Conservation (phyloP, 257 asterid genomes). For the Voacanga thouarsii region DNA sequence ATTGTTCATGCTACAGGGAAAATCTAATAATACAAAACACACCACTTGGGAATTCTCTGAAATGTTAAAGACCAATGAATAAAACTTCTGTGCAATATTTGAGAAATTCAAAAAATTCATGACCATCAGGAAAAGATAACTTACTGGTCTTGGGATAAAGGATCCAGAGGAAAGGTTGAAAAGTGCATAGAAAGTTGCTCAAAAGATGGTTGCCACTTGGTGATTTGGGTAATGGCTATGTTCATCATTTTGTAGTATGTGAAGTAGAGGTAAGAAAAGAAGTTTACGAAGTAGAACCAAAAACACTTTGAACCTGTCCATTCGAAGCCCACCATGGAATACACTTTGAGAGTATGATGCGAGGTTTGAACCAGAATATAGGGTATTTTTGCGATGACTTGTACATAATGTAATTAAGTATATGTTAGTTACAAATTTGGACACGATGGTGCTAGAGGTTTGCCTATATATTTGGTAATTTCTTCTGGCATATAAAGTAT, state of each 20-base stretch:
- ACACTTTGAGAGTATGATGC: constrained; percentile 57
- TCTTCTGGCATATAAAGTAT: background rate
- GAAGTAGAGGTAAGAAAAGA: constrained; percentile 73
- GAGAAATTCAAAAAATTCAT: background rate
- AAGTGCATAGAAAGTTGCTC: constrained; percentile 66
- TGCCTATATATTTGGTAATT: background rate
- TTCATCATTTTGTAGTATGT: constrained; percentile 92
- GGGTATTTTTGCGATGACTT: constrained; percentile 68
- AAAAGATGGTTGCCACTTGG: constrained; percentile 71
- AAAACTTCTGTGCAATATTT: background rate
- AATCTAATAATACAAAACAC: constrained; percentile 92
- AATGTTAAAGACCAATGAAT: constrained; percentile 4
- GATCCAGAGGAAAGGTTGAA: constrained; percentile 80
- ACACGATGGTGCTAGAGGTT: background rate
- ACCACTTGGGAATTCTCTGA: constrained; percentile 91
- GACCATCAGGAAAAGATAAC: constrained; percentile 17
- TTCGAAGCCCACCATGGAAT: constrained; percentile 78
- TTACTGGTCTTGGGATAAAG: constrained; percentile 80
- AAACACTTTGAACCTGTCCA: constrained; percentile 74
- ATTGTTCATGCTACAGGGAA: constrained; percentile 97
- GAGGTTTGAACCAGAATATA: constrained; percentile 57
- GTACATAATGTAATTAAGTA: constrained; percentile 4
- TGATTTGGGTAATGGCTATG: constrained; percentile 79
- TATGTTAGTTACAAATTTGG: background rate
- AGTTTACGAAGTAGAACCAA: constrained; percentile 75